Evolutionary conservation across 805 yeast genomes (phyloP).

Genomic region (Kregervanrija delftensis): DNA sequence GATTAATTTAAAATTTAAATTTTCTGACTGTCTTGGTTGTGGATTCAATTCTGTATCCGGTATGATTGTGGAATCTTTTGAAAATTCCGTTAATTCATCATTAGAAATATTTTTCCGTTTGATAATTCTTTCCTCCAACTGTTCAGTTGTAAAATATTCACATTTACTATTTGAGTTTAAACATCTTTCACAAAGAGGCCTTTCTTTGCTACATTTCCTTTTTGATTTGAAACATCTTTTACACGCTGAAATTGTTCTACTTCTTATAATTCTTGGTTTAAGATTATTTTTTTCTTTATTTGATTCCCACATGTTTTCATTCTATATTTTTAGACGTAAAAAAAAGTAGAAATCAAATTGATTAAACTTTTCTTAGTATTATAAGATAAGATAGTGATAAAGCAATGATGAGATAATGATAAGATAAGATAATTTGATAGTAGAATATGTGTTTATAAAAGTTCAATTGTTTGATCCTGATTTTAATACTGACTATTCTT

Average conservation of each 20-base stretch:
- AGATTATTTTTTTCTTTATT: no score
- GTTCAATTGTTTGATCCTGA: no score
- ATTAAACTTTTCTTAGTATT: no score
- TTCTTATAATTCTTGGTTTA: slow-evolving; percentile 7
- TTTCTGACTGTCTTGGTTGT: slow-evolving; percentile 9
- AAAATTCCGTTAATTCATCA: not conserved
- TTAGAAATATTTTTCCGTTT: no score
- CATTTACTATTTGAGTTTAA: slow-evolving; percentile 7
- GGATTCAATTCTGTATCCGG: slow-evolving; percentile 14
- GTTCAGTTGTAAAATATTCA: slow-evolving; percentile 14
- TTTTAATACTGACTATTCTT: no score
- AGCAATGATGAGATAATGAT: no score
- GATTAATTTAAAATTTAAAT: slow-evolving; percentile 15
- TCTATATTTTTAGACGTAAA: no score
- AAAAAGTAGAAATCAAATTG: no score
- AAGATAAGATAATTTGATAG: no score
- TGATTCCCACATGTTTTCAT: no score
- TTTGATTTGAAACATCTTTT: slow-evolving; percentile 14
- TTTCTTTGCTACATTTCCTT: slow-evolving; percentile 15
- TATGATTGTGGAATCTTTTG: not conserved
- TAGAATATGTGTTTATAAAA: no score
- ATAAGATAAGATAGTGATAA: no score
- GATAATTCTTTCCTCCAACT: slow-evolving; percentile 6
- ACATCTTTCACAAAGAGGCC: slow-evolving; percentile 13
- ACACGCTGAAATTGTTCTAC: slow-evolving; percentile 15